Evolutionary conservation across 2,329 filamentous ascomycete genomes (phyloP).

Genomic region (Epichloe sibirici): DNA sequence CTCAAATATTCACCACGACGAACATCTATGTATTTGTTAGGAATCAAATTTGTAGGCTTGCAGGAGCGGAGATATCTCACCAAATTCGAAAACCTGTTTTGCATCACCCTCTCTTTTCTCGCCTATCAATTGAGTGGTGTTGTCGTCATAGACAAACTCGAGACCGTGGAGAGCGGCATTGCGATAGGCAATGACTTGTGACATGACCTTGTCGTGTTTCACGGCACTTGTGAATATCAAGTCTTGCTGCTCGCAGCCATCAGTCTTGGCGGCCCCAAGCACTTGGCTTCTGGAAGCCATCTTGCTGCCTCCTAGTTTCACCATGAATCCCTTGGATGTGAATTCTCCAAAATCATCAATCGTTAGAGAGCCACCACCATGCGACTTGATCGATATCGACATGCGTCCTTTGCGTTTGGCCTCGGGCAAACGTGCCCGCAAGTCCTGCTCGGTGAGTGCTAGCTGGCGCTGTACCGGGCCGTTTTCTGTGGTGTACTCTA

Average conservation of each 20-base stretch:
- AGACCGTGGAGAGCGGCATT: constrained; percentile 70
- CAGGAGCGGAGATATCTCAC: constrained; percentile 32
- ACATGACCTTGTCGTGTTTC: constrained; percentile 60
- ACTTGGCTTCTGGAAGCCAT: constrained; percentile 64
- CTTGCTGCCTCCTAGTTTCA: constrained; percentile 61
- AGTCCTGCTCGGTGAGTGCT: constrained; percentile 59
- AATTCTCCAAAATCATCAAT: constrained; percentile 67
- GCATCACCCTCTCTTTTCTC: constrained; percentile 59
- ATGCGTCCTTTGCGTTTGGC: constrained; percentile 60
- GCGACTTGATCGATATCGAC: constrained; percentile 62
- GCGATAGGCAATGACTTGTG: constrained; percentile 63
- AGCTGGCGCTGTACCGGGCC: constrained; percentile 58
- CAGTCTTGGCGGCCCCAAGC: constrained; percentile 59
- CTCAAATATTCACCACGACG: constrained; percentile 75
- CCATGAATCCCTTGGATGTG: constrained; percentile 54
- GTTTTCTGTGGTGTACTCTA: constrained; percentile 61
- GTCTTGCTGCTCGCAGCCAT: constrained; percentile 58
- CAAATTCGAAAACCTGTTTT: constrained; percentile 64
- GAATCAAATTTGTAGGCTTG: neutral
- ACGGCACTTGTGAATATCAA: constrained; percentile 60
- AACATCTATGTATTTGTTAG: constrained; percentile 47
- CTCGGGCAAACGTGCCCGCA: constrained; percentile 60
- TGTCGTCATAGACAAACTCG: constrained; percentile 88
- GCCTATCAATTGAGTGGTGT: constrained; percentile 74
- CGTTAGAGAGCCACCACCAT: constrained; percentile 59